Percentiles rank a stretch among this genome's conserved stretches.
phyloP scores from a whole-genome alignment of 345 rosid genomes.

The Iberis pinnata region DNA sequence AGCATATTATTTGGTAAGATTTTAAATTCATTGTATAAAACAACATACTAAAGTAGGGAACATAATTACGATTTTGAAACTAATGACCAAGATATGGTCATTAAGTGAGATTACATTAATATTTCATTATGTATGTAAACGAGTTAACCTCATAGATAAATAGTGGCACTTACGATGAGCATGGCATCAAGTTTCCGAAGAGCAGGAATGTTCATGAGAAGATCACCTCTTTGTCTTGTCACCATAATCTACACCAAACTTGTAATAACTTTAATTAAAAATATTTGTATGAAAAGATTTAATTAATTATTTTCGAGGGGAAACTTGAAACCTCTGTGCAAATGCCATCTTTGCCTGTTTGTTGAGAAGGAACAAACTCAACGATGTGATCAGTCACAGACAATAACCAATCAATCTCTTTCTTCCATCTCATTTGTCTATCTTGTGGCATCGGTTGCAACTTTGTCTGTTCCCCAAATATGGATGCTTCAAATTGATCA shows the following conservation, averaged over 20 bases:
- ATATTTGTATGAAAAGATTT: neutral
- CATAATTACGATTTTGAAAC: no score
- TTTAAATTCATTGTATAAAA: no score
- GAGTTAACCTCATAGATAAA: no score
- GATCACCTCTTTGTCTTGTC: conserved; percentile 76
- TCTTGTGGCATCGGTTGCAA: conserved; percentile 76
- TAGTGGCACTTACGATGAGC: conserved; percentile 72
- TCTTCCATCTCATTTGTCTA: conserved; percentile 74
- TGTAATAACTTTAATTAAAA: neutral
- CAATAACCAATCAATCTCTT: conserved; percentile 77
- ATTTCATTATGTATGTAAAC: no score
- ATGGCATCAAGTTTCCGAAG: conserved; percentile 79
- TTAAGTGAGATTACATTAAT: no score
- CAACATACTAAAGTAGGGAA: no score
- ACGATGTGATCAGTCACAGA: conserved; percentile 81
- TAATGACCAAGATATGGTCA: no score
- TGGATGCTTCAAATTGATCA: conserved; percentile 67
- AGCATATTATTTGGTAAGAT: no score
- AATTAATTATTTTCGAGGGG: neutral
- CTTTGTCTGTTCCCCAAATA: conserved; percentile 68
- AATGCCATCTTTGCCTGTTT: conserved; percentile 55
- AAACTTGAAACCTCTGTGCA: conserved; percentile 55
- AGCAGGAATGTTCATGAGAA: conserved; percentile 79
- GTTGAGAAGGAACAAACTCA: conserved; percentile 76
- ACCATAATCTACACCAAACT: conserved; percentile 68